Percentiles rank a stretch among this genome's conserved stretches.
These are phyloP conservation scores for Letharia lupina DNA, from an alignment of 495 filamentous ascomycete species.

Conservation along the genomic window DNA sequence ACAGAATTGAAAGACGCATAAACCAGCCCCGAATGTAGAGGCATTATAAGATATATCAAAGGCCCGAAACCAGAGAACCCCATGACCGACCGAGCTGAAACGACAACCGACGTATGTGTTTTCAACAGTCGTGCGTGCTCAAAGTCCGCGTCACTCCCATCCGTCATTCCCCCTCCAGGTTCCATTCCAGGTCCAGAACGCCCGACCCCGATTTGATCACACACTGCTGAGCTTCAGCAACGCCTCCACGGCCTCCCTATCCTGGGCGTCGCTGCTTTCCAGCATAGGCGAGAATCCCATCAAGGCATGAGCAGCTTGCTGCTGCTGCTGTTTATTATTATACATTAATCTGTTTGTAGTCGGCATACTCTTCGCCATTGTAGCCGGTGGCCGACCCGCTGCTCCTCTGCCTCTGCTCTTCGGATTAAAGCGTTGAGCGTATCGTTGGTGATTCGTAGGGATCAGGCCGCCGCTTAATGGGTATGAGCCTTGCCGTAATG, in stretches of 20 bases:
- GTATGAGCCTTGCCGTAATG: constrained; percentile 66
- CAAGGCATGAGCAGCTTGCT: constrained; percentile 42
- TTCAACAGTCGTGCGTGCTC: constrained; percentile 21
- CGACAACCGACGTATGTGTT: constrained; percentile 17
- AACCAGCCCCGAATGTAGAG: not conserved
- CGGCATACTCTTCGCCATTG: constrained; percentile 35
- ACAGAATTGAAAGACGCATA: not conserved
- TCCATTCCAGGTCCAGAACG: constrained; percentile 8
- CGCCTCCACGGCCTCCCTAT: constrained; percentile 26
- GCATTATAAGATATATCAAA: not conserved
- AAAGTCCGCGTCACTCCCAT: constrained; percentile 20
- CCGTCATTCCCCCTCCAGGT: not conserved
- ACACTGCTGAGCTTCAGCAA: constrained; percentile 23
- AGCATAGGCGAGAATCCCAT: constrained; percentile 25
- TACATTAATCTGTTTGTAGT: constrained; percentile 20
- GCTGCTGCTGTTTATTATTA: constrained; percentile 26
- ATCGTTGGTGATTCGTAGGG: constrained; percentile 28
- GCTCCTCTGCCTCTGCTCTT: constrained; percentile 24
- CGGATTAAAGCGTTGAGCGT: constrained; percentile 18
- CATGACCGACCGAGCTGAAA: constrained; percentile 25
- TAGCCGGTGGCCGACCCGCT: constrained; percentile 37
- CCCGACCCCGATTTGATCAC: not conserved
- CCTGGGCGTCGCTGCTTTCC: constrained; percentile 21
- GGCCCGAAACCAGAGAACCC: not conserved
- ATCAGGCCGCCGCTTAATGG: constrained; percentile 22